Evolutionary conservation across 148 eudicot species (phyloP), one percentile per base, ranked within the genome.

Genomic region (Arctostaphylos glauca): DNA sequence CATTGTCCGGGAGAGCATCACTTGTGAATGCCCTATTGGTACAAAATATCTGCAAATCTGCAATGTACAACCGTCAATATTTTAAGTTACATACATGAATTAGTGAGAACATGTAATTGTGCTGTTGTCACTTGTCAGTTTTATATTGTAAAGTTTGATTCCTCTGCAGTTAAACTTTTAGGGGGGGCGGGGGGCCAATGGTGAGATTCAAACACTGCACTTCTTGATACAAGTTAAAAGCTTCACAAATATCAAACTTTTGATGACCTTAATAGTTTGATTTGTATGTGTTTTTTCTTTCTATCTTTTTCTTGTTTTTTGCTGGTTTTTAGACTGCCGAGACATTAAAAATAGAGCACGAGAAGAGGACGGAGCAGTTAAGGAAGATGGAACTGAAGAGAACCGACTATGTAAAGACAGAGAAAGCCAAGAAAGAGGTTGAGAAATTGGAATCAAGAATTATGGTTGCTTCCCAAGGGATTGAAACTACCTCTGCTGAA

Each of bases 401-500:
- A 74, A 90, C 92, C 2, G 98, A 96, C 41, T 91, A 92, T 81
- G 70, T 96, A 81, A 96, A 92, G 85, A 93, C 93, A 0, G 95
- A 96, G 90, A 96, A 93, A 81, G 89, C 92, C 6, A 94, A 93
- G 88, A 96, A 96, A 83, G 99, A 94, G 59, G 95, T 96, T 2
- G 99, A 96, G 82, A 96, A 94, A 74, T 76, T 96, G 58, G 95
- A 93, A 64, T 94, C 97, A 48, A 91, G 88, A 62, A 82, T 93
- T 83, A 89, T 89, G 85, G 99, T 96, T 56, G 95, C 98, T 80
- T 74, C 93, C 6, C 97, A 96, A 66, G 98, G 93, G 58, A 96
- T 94, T 68, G 93, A 93, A 80, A 85, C 99, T 21, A 96, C 94
- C 19, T 93, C 99, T 72, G 84, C 88, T 71, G 98, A 96, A 86